Base-by-base conservation (phyloP, 176 grass and related monocot species). In the Carex myosuroides region DNA sequence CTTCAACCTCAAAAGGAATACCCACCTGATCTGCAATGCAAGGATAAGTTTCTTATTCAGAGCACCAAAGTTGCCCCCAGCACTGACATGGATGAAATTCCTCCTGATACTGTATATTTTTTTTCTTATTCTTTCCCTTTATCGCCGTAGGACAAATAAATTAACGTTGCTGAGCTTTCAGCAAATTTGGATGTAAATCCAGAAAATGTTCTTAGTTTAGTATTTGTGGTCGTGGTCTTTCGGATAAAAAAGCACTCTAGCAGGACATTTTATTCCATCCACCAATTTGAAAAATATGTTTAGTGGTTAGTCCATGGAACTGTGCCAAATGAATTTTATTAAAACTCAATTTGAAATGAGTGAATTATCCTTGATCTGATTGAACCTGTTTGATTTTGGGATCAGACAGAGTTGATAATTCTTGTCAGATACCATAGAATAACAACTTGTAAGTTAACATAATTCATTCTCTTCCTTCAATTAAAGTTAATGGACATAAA, bases 41-140 rank as follows among this genome's bases (percentile, higher is more conserved):
- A 95, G 88, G 95, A 98, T 78, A 98, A 98, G 22, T 98, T 98
- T 87, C 90, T 98, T 65, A 95, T 98, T 85, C 95, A 98, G 88
- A 95, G 91, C 86, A 91, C 92, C 13, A 98, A 84, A 88, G 92
- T 93, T 58, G 85, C 89, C 58, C 89, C 92, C 24, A 92, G 71
- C 63, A 90, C 86, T 13, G 93, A 95, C 55, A 91, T 95, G 69
- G 95, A 95, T 56, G 95, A 98, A 72, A 91, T 95, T 12, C 92
- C 95, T 72, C 57, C 91, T 83, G 91, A 98, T 52, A 98, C 95
- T 12, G 95, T 98, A 70, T 71, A 60, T 33, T 35, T 85, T 22
- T 85, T 17, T 69, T 66, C 14, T 82, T 82, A 29, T 66, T 82
- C 58, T 46, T 64, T 65, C 17, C 5, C 29, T 81, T 20, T 14